Conservation (phyloP, 345 rosid species). For the Rhodomyrtus tomentosa region DNA sequence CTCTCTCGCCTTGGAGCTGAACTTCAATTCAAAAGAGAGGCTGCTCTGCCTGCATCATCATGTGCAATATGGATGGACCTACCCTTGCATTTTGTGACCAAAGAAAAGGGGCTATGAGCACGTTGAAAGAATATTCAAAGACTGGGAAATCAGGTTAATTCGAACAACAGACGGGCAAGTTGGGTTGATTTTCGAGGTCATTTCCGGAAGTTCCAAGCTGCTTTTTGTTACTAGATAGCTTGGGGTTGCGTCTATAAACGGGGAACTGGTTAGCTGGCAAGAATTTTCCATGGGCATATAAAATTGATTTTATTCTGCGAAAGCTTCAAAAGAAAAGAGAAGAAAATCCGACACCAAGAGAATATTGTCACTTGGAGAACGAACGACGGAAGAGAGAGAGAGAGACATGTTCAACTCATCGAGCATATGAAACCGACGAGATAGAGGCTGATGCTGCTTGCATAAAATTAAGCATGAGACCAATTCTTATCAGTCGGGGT, state of each 20-base stretch:
- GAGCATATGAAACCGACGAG: not conserved
- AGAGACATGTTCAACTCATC: not conserved
- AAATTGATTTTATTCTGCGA: not conserved
- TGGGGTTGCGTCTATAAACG: not conserved
- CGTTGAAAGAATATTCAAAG: not conserved
- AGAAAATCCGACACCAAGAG: not conserved
- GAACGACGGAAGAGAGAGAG: too few species aligned
- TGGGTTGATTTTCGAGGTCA: not conserved
- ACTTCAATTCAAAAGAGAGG: too few species aligned
- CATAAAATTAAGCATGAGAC: not conserved
- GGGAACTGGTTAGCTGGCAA: not conserved
- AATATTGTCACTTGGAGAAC: not conserved
- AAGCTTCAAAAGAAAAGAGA: not conserved
- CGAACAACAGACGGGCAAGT: not conserved
- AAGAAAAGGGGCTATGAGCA: too few species aligned
- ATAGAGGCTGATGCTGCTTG: not conserved
- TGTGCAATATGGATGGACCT: too few species aligned
- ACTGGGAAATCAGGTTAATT: not conserved
- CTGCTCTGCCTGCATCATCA: too few species aligned
- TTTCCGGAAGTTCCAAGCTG: not conserved
- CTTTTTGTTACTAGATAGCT: not conserved
- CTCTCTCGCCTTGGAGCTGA: too few species aligned
- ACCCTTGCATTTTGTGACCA: too few species aligned
- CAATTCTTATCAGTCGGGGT: not conserved
- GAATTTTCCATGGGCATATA: not conserved